Base-by-base conservation (phyloP, 2,329 filamentous ascomycete genomes). In the Sclerotiophoma versabilis region DNA sequence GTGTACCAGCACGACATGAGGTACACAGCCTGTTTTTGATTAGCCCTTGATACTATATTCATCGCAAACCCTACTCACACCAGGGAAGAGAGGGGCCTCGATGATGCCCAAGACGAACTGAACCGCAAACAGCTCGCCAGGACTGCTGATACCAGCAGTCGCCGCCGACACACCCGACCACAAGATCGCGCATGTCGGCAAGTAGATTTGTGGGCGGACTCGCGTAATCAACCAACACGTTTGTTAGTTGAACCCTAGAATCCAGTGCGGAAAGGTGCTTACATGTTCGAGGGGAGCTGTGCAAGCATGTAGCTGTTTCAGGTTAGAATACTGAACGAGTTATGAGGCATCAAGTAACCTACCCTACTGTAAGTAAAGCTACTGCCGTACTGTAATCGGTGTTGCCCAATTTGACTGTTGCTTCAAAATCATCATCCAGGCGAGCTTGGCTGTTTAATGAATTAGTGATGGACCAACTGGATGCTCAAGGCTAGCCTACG, bases 41-140 rank as follows among this genome's bases (percentile, higher is more conserved):
- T 2, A 44, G 29, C 7, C 11, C 4, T 15, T 5, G 15, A 17
- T 34, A 17, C 17, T 9, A 20, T 15, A 4, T 8, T 5, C 11
- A 17, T 19, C 32, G 11, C 4, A 6, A 7, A 39, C 14, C 4
- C 37, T 25, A 48, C 55, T 23, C 45, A 50, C 83, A 3, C 77
- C 76, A 2, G 77, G 78, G 45, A 80, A 80, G 0, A 92, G 79
- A 10, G 89, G 89, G 8, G 89, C 78, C 70, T 93, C 90, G 17
- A 83, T 82, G 22, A 92, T 75, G 23, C 89, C 89, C 0, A 92
- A 78, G 62, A 91, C 90, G 54, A 77, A 74, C 27, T 76, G 67
- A 23, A 69, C 72, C 2, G 69, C 46, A 15, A 59, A 45, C 4
- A 90, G 77, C 0, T 84, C 84, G 1, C 79, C 80, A 76, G 82